phyloP scores from a whole-genome alignment of 371 early-diverging fungal species.

The Mortierella sp. region DNA sequence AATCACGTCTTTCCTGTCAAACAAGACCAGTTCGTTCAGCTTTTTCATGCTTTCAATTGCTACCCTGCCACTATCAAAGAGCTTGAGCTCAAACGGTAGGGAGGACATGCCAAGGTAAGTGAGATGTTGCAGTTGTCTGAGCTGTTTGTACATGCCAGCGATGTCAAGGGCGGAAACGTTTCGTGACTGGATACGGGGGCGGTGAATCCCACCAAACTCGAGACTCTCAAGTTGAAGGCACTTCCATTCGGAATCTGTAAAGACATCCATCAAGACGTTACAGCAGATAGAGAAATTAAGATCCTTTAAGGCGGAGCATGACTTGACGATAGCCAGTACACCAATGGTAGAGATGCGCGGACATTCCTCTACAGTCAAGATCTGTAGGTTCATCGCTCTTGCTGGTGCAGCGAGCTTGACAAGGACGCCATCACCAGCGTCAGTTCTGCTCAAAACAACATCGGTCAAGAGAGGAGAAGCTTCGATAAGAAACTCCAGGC shows the following conservation, averaged over 20 bases:
- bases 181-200: neutral
- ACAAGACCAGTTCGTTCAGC: neutral
- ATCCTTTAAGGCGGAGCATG: neutral
- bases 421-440: neutral
- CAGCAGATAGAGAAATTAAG: neutral
- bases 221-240: conserved; percentile 3
- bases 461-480: neutral
- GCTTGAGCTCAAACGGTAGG: neutral
- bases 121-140: neutral
- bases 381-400: neutral
- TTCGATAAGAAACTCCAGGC: conserved; percentile 1
- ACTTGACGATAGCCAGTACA: conserved; percentile 1
- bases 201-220: conserved; percentile 11
- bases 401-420: conserved; percentile 4
- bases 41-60: conserved; percentile 11
- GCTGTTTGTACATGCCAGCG: neutral
- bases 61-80: neutral
- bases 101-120: conserved; percentile 3
- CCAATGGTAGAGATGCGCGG: neutral
- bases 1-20: neutral
- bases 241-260: neutral
- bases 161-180: neutral
- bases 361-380: neutral
- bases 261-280: conserved; percentile 3
- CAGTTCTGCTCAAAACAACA: neutral